Evolutionary conservation across 768 basidiomycete species (phyloP), one percentile per base, ranked within the genome.

Genomic region (Xanthoconium stramineum): DNA sequence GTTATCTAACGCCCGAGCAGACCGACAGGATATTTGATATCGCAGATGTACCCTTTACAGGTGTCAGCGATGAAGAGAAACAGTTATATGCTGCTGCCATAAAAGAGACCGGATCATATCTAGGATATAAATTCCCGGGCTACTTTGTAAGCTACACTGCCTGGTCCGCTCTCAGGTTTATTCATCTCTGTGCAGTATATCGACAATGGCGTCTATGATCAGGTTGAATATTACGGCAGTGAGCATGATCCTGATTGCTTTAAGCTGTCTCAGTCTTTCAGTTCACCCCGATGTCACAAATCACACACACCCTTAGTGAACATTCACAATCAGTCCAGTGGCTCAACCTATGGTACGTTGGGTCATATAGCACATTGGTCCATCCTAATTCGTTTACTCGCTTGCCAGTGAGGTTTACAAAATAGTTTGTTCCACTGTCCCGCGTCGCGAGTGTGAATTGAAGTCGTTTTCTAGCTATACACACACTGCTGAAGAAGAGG

Each of bases 401-500:
- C 17, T 33, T 19, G 20, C 32, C 52, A 85, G 84, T 80, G 7
- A 75, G 84, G 45, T 84, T 81, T 67, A 85, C 85, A 82, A 84
- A 86, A 72, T 86, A 86, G 83, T 83, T 30, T 60, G 3, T 39
- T 28, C 45, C 17, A 40, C 14, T 8, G n/a, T 40, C 20, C 30
- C 14, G 20, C 29, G 24, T 11, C 14, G 40, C 17, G 33, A 2
- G 7, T 10, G 17, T 38, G 10, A 46, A 9, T 50, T 44, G n/a
- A 56, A 29, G 17, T 11, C 17, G n/a, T n/a, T n/a, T n/a, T 24
- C 38, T 45, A 84, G 82, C 63, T 80, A 80, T 58, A 4, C 76
- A 80, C n/a, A n/a, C n/a, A n/a, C n/a, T n/a, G n/a, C n/a, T n/a
- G n/a, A n/a, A n/a, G n/a, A n/a, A n/a, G n/a, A n/a, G n/a, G n/a